Evolutionary conservation across 2,329 filamentous ascomycete species (phyloP), one percentile per base, ranked within the genome.

Genomic region (Claviceps arundinis): DNA sequence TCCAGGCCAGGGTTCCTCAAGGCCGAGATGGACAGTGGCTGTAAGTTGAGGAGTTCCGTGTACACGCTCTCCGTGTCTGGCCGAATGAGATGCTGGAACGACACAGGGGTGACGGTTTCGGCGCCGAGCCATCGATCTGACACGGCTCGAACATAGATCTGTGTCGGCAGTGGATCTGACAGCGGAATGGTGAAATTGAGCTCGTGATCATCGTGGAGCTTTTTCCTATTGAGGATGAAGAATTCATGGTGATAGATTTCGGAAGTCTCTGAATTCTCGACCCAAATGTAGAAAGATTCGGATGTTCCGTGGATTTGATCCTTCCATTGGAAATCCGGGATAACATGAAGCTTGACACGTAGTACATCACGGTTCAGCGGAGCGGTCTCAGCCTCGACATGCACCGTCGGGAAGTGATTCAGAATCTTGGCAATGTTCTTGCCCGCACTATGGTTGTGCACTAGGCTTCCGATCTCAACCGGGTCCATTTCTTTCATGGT

Each of bases 211-310:
- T 97, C 90, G 58, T 95, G 81, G 2, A 98, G 75, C 73, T 95
- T 96, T 67, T 81, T 87, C 56, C 89, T 78, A 56, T 82, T 94
- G 5, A 98, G 76, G 52, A 98, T 93, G 69, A 98, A 97, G 68
- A 85, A 96, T 65, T 98, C 93, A 58, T 97, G 88, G 61, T 98
- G 93, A 61, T 95, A 97, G 42, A 98, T 97, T 67, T 97, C 90
- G 0, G 89, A 90, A 0, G 90, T 96, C 61, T 97, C 93, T 0
- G 91, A 96, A 64, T 97, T 95, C 67, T 98, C 93, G 3, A 98
- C 91, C 94, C 93, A 98, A 53, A 98, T 85, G 79, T 94, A 98
- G 70, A 94, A 98, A 4, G 91, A 91, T 63, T 98, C 93, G 0
- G 91, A 96, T 2, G 84, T 89, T 17, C 94, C 94, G 63, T 98